Conservation (phyloP, 192 early-diverging fungal species). For the Phlyctochytrium planicorne region DNA sequence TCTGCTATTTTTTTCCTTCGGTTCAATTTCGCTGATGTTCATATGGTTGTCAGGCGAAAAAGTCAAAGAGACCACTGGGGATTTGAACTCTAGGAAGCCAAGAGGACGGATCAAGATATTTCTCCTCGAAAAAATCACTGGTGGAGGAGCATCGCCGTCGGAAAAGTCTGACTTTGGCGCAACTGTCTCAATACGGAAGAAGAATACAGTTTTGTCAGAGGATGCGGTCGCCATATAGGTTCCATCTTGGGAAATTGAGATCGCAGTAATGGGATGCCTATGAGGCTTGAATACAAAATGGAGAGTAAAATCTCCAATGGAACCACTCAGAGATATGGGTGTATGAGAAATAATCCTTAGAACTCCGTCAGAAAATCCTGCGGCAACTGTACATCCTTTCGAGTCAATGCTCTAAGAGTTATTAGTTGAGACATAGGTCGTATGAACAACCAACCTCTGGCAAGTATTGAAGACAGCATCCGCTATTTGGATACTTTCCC, state of each 20-base stretch:
- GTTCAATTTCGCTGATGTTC: conserved; percentile 38
- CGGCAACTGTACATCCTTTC: conserved; percentile 44
- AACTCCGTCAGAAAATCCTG: conserved; percentile 61
- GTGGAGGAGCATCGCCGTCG: conserved; percentile 10
- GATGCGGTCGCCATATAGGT: conserved; percentile 48
- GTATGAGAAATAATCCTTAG: conserved; percentile 48
- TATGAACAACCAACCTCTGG: conserved; percentile 49
- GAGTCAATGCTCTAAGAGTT: conserved; percentile 47
- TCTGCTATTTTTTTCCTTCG: neutral
- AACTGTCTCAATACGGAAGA: conserved; percentile 47
- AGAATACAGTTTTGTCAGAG: conserved; percentile 51
- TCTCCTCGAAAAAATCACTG: conserved; percentile 21
- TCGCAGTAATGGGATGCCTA: conserved; percentile 36
- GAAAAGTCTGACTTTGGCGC: neutral
- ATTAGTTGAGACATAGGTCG: neutral
- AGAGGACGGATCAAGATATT: conserved; percentile 44
- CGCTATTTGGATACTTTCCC: conserved; percentile 31
- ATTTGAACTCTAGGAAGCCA: conserved; percentile 51
- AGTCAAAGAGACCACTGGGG: conserved; percentile 27
- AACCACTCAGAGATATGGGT: conserved; percentile 9
- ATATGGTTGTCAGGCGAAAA: conserved; percentile 54
- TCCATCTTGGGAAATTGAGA: conserved; percentile 53
- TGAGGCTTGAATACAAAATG: conserved; percentile 62
- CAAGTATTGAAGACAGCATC: conserved; percentile 39
- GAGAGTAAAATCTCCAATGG: conserved; percentile 32